Evolutionary conservation across 148 eudicot species (phyloP).

Genomic region (Drosera capensis): DNA sequence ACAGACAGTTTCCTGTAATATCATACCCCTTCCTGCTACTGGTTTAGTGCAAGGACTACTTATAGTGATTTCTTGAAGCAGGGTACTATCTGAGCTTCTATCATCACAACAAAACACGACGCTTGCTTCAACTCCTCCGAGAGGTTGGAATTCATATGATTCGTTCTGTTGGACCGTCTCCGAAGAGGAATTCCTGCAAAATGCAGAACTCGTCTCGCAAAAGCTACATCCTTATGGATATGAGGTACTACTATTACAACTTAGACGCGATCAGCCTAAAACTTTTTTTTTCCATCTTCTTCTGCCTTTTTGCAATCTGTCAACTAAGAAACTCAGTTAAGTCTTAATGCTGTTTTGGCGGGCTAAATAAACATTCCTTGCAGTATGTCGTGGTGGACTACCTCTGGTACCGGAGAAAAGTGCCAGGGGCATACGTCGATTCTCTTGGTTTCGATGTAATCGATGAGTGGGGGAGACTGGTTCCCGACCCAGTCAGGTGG

Average conservation of each 20-base stretch:
- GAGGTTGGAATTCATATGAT: conserved; percentile 99
- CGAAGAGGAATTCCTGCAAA: conserved; percentile 74
- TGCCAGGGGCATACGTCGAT: conserved; percentile 57
- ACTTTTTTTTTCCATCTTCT: neutral
- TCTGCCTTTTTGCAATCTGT: too few relatives aligned
- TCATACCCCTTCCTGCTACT: too few relatives aligned
- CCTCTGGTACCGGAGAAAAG: conserved; percentile 87
- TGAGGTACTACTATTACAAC: conserved; percentile 39
- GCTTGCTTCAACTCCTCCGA: conserved; percentile 53
- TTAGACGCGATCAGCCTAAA: neutral
- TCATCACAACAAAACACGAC: neutral
- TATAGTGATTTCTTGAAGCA: too few relatives aligned
- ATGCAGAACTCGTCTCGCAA: conserved; percentile 63
- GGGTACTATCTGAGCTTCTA: neutral
- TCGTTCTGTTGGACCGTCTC: conserved; percentile 84
- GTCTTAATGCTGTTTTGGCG: too few relatives aligned
- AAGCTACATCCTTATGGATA: conserved; percentile 56
- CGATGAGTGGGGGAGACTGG: conserved; percentile 95
- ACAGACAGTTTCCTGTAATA: too few relatives aligned
- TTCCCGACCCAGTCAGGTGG: conserved; percentile 90
- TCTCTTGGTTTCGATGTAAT: conserved; percentile 80
- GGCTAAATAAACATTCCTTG: conserved; percentile 8
- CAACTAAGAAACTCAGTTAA: too few relatives aligned
- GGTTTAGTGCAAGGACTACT: too few relatives aligned
- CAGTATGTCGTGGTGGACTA: conserved; percentile 97